Percentiles rank a stretch among this genome's conserved stretches.
phyloP scores from a whole-genome alignment of 208 protist genomes.

The Trypanosoma theileri region DNA sequence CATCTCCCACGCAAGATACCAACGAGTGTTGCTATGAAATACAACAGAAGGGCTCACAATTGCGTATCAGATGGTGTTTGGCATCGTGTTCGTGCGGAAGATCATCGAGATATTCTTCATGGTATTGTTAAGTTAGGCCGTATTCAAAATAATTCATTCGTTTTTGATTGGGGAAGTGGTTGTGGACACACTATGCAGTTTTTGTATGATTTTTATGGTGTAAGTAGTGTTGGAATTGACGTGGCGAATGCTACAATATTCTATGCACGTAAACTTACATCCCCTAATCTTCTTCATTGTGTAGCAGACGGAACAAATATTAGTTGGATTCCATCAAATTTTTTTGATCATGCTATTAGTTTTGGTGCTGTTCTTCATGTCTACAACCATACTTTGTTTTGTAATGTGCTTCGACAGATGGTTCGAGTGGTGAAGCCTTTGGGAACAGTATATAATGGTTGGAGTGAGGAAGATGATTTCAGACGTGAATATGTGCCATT shows the following conservation, averaged over 20 bases:
- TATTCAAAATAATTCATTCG: slow-evolving; percentile 23
- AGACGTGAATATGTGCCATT: slow-evolving; percentile 20
- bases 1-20: slow-evolving; percentile 23
- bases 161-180: slow-evolving; percentile 38
- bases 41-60: slow-evolving; percentile 26
- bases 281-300: slow-evolving; percentile 31
- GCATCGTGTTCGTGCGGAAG: slow-evolving; percentile 24
- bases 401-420: slow-evolving; percentile 32
- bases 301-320: slow-evolving; percentile 34
- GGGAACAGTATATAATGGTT: slow-evolving; percentile 37
- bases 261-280: slow-evolving; percentile 28
- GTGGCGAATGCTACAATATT: slow-evolving; percentile 23
- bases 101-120: slow-evolving; percentile 31
- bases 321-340: slow-evolving; percentile 30
- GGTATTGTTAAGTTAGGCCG: slow-evolving; percentile 13
- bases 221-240: slow-evolving; percentile 31
- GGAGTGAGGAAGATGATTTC: slow-evolving; percentile 37
- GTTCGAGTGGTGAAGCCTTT: slow-evolving; percentile 29
- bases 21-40: slow-evolving; percentile 27
- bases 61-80: slow-evolving; percentile 30
- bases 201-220: slow-evolving; percentile 25
- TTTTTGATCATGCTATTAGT: slow-evolving; percentile 36
- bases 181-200: slow-evolving; percentile 36
- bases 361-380: slow-evolving; percentile 34
- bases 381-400: slow-evolving; percentile 32